A percentile compares a stretch with the other conserved stretches of the same genome.
Conservation (phyloP, 2,329 filamentous ascomycete species). For the Acarospora socialis region DNA sequence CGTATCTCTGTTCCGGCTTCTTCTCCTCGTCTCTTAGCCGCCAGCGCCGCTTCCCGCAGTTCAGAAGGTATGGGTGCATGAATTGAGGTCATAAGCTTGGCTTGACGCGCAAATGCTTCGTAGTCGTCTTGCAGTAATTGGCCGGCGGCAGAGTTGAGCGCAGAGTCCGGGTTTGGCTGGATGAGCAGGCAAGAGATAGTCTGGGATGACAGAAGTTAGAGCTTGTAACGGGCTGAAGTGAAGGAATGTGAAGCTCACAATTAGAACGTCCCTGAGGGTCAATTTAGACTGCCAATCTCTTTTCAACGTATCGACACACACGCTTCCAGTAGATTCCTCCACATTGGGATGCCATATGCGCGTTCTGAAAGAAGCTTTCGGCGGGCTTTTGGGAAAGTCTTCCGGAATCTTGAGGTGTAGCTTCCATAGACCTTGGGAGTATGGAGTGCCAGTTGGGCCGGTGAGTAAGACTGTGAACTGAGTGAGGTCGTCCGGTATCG, state of each 20-base stretch:
- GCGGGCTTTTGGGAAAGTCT: constrained; percentile 30
- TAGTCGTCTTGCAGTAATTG: constrained; percentile 45
- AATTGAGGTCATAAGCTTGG: constrained; percentile 47
- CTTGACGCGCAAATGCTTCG: constrained; percentile 40
- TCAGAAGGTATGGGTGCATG: constrained; percentile 40
- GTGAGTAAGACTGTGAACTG: constrained; percentile 43
- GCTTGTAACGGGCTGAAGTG: not conserved
- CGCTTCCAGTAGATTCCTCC: constrained; percentile 45
- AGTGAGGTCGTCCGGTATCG: constrained; percentile 34
- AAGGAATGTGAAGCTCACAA: constrained; percentile 23
- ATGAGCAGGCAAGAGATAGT: constrained; percentile 50
- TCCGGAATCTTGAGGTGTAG: constrained; percentile 45
- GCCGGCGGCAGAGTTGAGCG: constrained; percentile 47
- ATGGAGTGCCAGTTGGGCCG: constrained; percentile 46
- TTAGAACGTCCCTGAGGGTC: constrained; percentile 44
- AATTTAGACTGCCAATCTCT: constrained; percentile 45
- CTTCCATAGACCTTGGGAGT: constrained; percentile 43
- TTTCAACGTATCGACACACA: constrained; percentile 52
- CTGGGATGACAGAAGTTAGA: constrained; percentile 15
- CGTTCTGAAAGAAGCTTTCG: constrained; percentile 46
- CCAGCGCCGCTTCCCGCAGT: constrained; percentile 30
- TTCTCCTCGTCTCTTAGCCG: constrained; percentile 42
- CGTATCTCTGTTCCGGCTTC: constrained; percentile 23
- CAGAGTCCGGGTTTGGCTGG: constrained; percentile 49
- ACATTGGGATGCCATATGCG: constrained; percentile 52